Evolutionary conservation across 176 grass and related monocot genomes (phyloP).

Genomic region (Chrysopogon serrulatus): DNA sequence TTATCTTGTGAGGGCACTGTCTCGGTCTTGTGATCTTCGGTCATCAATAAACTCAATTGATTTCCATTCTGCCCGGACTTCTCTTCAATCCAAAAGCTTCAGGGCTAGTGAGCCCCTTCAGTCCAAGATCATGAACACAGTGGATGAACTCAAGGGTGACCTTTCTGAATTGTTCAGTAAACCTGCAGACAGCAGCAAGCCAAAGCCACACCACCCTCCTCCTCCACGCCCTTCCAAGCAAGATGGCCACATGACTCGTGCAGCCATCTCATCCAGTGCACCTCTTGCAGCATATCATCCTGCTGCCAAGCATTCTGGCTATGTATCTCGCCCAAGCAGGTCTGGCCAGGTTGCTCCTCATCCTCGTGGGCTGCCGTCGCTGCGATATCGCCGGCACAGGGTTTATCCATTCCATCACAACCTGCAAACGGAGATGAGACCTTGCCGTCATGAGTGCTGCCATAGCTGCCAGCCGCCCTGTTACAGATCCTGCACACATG

Average conservation of each 20-base stretch:
- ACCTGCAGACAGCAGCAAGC: constrained; percentile 42
- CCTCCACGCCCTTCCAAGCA: constrained; percentile 21
- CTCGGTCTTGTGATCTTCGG: constrained; percentile 42
- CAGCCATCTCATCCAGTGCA: constrained; percentile 8
- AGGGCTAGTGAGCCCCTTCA: constrained; percentile 37
- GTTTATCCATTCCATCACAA: neutral
- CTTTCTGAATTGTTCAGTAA: constrained; percentile 63
- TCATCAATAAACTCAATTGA: constrained; percentile 22
- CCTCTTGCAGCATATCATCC: constrained; percentile 37
- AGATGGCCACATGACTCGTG: constrained; percentile 4
- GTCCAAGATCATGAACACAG: constrained; percentile 67
- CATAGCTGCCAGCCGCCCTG: constrained; percentile 37
- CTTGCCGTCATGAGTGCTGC: constrained; percentile 30
- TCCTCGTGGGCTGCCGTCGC: constrained; percentile 13
- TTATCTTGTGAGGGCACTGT: constrained; percentile 17
- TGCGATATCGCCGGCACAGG: constrained; percentile 7
- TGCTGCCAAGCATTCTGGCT: constrained; percentile 18
- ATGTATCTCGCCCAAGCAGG: constrained; percentile 16
- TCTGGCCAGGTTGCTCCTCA: constrained; percentile 29
- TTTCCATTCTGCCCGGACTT: constrained; percentile 54
- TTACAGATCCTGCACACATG: constrained; percentile 29
- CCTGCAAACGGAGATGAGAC: constrained; percentile 14
- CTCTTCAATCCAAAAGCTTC: constrained; percentile 38
- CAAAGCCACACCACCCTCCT: neutral
- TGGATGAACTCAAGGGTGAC: constrained; percentile 62